Conservation (phyloP, 768 basidiomycete genomes). For the Lactarius tabidus region DNA sequence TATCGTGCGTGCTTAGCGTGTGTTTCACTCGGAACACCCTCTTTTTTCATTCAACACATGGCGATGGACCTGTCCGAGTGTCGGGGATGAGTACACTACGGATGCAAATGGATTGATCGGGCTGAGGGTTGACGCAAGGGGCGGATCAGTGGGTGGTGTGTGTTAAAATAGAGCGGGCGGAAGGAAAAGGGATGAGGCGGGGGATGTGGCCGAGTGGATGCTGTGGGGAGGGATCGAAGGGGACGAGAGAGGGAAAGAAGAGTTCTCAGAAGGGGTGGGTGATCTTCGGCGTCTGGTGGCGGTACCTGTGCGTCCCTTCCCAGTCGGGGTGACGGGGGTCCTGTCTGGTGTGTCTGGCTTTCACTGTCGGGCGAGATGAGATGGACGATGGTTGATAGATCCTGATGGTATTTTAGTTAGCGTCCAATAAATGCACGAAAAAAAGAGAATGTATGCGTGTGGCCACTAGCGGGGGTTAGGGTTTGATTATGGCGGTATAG, state of each 20-base stretch:
- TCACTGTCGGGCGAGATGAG: slow-evolving; percentile 3
- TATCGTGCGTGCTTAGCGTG: background rate
- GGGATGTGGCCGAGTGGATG: background rate
- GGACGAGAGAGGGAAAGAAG: background rate
- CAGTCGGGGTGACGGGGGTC: background rate
- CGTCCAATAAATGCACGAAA: background rate
- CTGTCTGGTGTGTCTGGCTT: background rate
- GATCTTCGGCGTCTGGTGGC: background rate
- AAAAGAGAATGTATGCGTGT: background rate
- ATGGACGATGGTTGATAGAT: background rate
- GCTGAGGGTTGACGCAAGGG: background rate
- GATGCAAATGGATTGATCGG: too few relatives aligned
- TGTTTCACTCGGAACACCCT: background rate
- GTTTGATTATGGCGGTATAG: slow-evolving; percentile 1
- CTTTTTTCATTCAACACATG: background rate
- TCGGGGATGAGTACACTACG: background rate
- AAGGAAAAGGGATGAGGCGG: background rate
- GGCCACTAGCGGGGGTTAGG: background rate
- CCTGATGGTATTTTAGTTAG: background rate
- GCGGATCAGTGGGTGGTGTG: background rate
- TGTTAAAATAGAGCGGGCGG: background rate
- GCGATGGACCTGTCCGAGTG: background rate
- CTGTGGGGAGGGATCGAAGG: background rate
- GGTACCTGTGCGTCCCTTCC: background rate
- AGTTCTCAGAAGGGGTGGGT: background rate